These are phyloP conservation scores for Cryomyces antarcticus DNA, from an alignment of 495 filamentous ascomycete species.

Conservation along the genomic window DNA sequence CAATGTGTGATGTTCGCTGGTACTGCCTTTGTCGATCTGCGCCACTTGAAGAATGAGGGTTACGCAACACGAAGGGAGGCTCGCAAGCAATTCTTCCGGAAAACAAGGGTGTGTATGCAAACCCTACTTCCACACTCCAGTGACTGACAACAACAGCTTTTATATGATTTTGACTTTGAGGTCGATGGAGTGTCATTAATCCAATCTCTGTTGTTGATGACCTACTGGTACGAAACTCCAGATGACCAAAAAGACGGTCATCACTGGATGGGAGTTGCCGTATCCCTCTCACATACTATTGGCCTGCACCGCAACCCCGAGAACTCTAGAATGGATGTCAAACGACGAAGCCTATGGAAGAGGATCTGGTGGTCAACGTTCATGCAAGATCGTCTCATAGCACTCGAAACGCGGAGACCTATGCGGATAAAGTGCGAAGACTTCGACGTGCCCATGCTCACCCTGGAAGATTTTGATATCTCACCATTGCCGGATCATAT, in stretches of 20 bases:
- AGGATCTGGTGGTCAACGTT: slow-evolving; percentile 91
- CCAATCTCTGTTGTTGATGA: slow-evolving; percentile 65
- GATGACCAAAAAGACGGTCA: slow-evolving; percentile 81
- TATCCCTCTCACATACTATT: slow-evolving; percentile 67
- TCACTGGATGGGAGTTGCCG: slow-evolving; percentile 81
- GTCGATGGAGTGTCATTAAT: slow-evolving; percentile 58
- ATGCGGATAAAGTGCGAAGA: slow-evolving; percentile 78
- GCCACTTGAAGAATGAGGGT: slow-evolving; percentile 43
- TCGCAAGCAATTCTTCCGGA: slow-evolving; percentile 57
- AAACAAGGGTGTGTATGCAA: slow-evolving; percentile 39
- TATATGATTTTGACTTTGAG: slow-evolving; percentile 77
- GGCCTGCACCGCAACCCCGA: slow-evolving; percentile 65
- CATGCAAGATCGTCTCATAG: slow-evolving; percentile 74
- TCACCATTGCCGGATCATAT: slow-evolving; percentile 40
- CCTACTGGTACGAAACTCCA: slow-evolving; percentile 79
- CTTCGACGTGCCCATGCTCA: slow-evolving; percentile 76
- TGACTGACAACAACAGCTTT: slow-evolving; percentile 17
- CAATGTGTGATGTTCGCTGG: slow-evolving; percentile 69
- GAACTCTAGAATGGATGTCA: slow-evolving; percentile 47
- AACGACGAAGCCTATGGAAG: slow-evolving; percentile 63
- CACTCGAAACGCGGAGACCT: slow-evolving; percentile 73
- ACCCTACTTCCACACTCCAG: background rate
- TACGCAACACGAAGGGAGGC: slow-evolving; percentile 47
- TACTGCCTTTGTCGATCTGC: slow-evolving; percentile 53
- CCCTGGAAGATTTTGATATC: slow-evolving; percentile 66